These are phyloP conservation scores for Globisporangium acanthophoron DNA, from an alignment of 352 stramenopile genomes.

Conservation along the genomic window DNA sequence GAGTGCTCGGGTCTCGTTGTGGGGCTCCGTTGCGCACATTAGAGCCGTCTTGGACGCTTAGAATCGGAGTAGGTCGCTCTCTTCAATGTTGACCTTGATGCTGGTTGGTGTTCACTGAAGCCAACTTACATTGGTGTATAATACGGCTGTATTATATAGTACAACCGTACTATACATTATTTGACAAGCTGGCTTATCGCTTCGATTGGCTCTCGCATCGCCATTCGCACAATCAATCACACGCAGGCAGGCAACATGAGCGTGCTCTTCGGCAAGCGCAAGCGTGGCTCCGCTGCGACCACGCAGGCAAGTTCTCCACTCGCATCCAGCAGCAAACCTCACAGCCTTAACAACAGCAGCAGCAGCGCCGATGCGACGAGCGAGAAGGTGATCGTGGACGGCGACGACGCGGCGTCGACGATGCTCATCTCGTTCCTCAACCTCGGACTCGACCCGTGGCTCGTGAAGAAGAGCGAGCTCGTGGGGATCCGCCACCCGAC, in stretches of 20 bases:
- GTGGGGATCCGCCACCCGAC: constrained; percentile 86
- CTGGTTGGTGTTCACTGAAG: no score
- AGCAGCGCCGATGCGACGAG: neutral
- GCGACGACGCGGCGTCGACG: constrained; percentile 26
- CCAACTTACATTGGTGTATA: no score
- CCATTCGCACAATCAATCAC: neutral
- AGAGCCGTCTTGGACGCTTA: no score
- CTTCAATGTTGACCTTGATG: no score
- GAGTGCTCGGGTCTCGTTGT: no score
- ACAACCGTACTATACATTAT: no score
- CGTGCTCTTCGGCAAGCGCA: constrained; percentile 74
- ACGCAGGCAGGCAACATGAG: constrained; percentile 33
- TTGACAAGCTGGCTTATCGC: neutral
- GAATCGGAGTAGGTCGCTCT: no score
- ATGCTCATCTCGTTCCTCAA: constrained; percentile 78
- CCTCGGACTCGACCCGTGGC: constrained; percentile 82
- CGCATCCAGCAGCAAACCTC: neutral
- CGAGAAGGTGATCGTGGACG: constrained; percentile 41
- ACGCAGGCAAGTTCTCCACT: neutral
- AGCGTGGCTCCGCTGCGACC: constrained; percentile 16
- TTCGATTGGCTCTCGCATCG: neutral
- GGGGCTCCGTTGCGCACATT: no score
- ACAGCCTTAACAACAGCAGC: constrained; percentile 1
- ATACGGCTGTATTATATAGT: no score
- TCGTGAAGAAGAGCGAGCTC: constrained; percentile 80